Percentiles rank a stretch among this genome's conserved stretches.
Conservation (phyloP, 2,329 filamentous ascomycete genomes). For the Cladobotryum protrusum region DNA sequence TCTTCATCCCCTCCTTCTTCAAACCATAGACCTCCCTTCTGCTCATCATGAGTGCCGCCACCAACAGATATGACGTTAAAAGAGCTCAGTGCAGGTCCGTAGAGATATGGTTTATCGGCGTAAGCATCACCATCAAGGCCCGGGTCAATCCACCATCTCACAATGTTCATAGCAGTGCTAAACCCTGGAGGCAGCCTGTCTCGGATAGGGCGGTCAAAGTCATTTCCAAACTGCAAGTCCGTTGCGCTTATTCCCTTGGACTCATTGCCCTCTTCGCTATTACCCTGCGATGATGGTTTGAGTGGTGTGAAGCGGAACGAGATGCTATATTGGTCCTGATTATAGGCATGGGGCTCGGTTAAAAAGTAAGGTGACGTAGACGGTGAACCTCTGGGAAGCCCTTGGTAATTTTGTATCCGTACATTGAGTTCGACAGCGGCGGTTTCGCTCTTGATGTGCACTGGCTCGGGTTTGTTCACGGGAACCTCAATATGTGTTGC, state of each 20-base stretch:
- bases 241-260: constrained; percentile 54
- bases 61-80: constrained; percentile 75
- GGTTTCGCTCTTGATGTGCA: constrained; percentile 56
- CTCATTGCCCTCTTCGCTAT: constrained; percentile 13
- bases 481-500: constrained; percentile 65
- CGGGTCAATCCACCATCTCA: constrained; percentile 87
- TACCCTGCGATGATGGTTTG: constrained; percentile 17
- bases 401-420: constrained; percentile 60
- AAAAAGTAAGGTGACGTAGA: constrained; percentile 71
- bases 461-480: constrained; percentile 63
- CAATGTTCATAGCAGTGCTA: constrained; percentile 73
- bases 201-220: constrained; percentile 87
- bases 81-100: constrained; percentile 71
- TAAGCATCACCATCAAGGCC: constrained; percentile 86
- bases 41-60: constrained; percentile 38
- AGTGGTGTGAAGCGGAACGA: constrained; percentile 73
- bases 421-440: constrained; percentile 66
- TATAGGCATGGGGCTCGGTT: constrained; percentile 56
- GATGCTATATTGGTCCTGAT: constrained; percentile 78
- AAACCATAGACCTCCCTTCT: constrained; percentile 49
- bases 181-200: constrained; percentile 83
- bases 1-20: constrained; percentile 60
- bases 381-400: constrained; percentile 67
- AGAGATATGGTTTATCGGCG: constrained; percentile 78
- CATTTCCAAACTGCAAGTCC: constrained; percentile 87